phyloP scores from a whole-genome alignment of 83 land plant species.

The Diphasiastrum complanatum region DNA sequence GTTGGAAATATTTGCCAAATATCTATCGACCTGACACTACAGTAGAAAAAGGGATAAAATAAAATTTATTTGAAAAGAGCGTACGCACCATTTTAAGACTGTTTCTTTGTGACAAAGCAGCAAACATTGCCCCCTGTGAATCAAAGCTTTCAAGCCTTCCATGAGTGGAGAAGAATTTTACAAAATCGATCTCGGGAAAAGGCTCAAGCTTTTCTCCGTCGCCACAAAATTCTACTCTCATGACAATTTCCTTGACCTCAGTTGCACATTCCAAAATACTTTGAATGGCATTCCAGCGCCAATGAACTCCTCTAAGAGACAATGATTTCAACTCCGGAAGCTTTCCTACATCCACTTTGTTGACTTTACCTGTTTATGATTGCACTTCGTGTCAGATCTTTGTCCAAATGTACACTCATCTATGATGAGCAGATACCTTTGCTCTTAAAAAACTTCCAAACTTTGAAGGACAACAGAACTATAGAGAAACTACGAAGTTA shows the following conservation, averaged over 20 bases:
- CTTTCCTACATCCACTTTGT: conserved; percentile 51
- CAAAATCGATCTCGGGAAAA: conserved; percentile 73
- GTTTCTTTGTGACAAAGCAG: conserved; percentile 64
- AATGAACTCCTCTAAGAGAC: conserved; percentile 66
- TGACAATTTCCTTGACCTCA: conserved; percentile 55
- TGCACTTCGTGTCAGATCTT: too few relatives aligned
- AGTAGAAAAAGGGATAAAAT: not conserved
- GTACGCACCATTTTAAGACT: conserved; percentile 53
- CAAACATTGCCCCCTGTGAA: conserved; percentile 88
- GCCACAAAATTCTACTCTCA: conserved; percentile 83
- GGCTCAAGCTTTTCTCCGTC: conserved; percentile 48
- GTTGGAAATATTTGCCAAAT: not conserved
- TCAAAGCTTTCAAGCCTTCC: conserved; percentile 55
- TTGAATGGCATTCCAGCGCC: conserved; percentile 69
- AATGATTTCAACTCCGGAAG: conserved; percentile 45
- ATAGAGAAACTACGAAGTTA: not conserved
- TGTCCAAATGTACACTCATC: not conserved
- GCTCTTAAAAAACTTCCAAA: not conserved
- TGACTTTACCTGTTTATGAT: conserved; percentile 42
- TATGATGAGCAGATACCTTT: too few relatives aligned
- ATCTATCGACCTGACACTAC: not conserved
- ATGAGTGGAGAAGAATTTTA: conserved; percentile 65
- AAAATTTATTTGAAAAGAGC: not conserved
- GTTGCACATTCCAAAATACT: conserved; percentile 52
- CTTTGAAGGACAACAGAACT: conserved; percentile 2